Evolutionary conservation across 805 yeast genomes (phyloP), one percentile per base, ranked within the genome.

Genomic region (Candida suzukii): DNA sequence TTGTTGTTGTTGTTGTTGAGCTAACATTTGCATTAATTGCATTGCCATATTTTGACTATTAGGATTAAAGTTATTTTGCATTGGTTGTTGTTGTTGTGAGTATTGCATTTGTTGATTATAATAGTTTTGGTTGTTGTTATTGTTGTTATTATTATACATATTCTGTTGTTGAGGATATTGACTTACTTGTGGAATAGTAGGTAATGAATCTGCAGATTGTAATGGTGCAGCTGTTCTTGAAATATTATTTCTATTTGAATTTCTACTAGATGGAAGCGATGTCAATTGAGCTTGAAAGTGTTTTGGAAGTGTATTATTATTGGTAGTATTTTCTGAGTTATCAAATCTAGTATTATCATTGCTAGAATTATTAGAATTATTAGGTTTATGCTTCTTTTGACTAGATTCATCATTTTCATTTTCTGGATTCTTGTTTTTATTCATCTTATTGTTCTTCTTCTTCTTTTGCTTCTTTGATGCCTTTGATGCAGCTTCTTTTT

Each of bases 401-500:
- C 10, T 18, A 14, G n/a, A 7, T 18, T 21, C 26, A 20, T 32
- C 18, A 20, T 16, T 12, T 6, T 32, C 12, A 20, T 32, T 38
- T 14, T 37, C 33, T 1, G 20, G 31, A 32, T 44, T 45, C 13
- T 35, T n/a, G 4, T 11, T 39, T 35, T 22, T 43, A 8, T n/a
- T n/a, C 29, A 24, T n/a, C 30, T 27, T 27, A n/a, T 14, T 31
- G 43, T 12, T 42, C 53, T 58, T 44, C 48, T 63, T 42, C 51
- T 74, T 77, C 61, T 76, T 75, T 44, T 73, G 74, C 61, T 83
- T 86, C 58, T 73, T 80, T 19, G 70, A 61, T 40, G 73, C 75
- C 56, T 83, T 90, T 35, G 75, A 76, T 28, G 76, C 81, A 50
- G 78, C 74, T 58, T 93, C 98, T 46, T 76, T 76, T 56, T 91